Conservation (phyloP, 2,329 filamentous ascomycete genomes). For the Trichophyton schoenleinii region DNA sequence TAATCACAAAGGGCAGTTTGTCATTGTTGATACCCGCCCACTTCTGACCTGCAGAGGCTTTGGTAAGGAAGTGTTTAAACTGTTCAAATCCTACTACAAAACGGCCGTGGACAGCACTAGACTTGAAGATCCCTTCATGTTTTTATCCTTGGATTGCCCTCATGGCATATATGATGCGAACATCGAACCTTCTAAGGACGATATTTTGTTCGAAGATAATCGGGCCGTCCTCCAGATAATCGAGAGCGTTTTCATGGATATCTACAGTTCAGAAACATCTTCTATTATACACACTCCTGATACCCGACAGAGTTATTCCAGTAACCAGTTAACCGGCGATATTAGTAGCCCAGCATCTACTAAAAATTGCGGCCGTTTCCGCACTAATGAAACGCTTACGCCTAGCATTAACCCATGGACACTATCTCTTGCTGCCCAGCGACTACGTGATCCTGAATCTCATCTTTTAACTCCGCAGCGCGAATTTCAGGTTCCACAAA, state of each 20-base stretch:
- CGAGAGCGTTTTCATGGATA: conserved; percentile 33
- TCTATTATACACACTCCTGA: not conserved
- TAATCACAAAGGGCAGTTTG: conserved; percentile 34
- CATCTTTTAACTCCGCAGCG: conserved; percentile 14
- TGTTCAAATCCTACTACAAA: conserved; percentile 40
- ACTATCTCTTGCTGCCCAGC: conserved; percentile 17
- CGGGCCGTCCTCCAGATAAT: conserved; percentile 32
- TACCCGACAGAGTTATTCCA: not conserved
- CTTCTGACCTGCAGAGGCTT: conserved; percentile 39
- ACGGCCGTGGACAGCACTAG: conserved; percentile 8
- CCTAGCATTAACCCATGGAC: conserved; percentile 24
- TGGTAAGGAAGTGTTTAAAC: conserved; percentile 41
- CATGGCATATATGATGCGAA: conserved; percentile 47
- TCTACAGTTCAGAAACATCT: conserved; percentile 21
- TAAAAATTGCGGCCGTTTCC: not conserved
- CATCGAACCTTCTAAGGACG: conserved; percentile 51
- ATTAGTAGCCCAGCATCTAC: not conserved
- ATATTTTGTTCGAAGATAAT: conserved; percentile 45
- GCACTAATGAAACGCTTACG: not conserved
- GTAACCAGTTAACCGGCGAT: not conserved
- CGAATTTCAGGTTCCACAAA: not conserved
- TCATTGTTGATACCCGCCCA: conserved; percentile 47
- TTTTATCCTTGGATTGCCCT: conserved; percentile 43
- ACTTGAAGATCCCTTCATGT: conserved; percentile 44
- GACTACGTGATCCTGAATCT: conserved; percentile 6